Conservation (phyloP, 2,329 filamentous ascomycete species). For the Thermothelomyces thermophilus region DNA sequence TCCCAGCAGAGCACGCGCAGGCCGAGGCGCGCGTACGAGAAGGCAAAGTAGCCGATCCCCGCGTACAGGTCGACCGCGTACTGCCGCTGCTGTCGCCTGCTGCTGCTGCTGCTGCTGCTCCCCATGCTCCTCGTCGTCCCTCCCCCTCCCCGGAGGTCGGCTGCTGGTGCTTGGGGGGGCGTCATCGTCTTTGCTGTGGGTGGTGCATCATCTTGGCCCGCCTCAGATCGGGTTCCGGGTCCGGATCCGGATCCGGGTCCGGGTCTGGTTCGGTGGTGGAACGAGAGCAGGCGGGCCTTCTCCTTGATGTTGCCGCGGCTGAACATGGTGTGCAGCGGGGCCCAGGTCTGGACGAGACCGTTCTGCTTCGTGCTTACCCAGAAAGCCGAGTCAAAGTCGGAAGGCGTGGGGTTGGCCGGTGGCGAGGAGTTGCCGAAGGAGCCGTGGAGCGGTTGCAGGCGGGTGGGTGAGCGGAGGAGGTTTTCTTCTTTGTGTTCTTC, state of each 20-base stretch:
- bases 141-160: too few species aligned
- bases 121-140: too few species aligned
- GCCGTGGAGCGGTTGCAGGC: slow-evolving; percentile 64
- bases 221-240: too few species aligned
- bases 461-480: slow-evolving; percentile 63
- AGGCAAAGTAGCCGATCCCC: slow-evolving; percentile 90
- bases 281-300: slow-evolving; percentile 66
- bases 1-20: slow-evolving; percentile 80
- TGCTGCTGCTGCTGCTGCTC: background rate
- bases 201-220: too few species aligned
- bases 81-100: slow-evolving; percentile 21
- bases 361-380: slow-evolving; percentile 78
- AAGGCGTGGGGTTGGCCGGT: slow-evolving; percentile 25
- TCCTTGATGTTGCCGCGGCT: slow-evolving; percentile 84
- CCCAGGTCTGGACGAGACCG: slow-evolving; percentile 77
- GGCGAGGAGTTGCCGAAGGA: slow-evolving; percentile 54
- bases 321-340: slow-evolving; percentile 90
- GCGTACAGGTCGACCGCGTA: slow-evolving; percentile 79
- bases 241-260: too few species aligned
- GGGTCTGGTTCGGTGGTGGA: slow-evolving; percentile 32
- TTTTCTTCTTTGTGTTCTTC: slow-evolving; percentile 40
- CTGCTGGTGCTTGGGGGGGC: too few species aligned
- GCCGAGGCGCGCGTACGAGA: slow-evolving; percentile 69
- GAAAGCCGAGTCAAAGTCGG: slow-evolving; percentile 60
- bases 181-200: too few species aligned